These are phyloP conservation scores for Chlorella ohadii DNA, from an alignment of 139 green algal species.

Conservation along the genomic window DNA sequence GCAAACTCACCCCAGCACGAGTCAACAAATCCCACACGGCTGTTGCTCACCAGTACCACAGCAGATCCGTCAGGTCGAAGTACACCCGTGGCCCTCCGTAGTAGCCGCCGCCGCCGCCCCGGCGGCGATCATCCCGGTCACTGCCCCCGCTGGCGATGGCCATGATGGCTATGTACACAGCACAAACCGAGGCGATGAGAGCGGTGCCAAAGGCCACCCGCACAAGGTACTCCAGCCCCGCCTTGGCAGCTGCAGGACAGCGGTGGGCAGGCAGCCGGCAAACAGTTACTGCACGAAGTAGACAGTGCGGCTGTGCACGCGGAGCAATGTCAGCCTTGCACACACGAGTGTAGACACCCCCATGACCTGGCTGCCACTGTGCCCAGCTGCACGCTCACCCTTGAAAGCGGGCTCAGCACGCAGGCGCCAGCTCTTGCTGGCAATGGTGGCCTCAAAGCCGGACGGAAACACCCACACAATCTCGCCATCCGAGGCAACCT, in stretches of 20 bases:
- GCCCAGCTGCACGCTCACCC: background rate
- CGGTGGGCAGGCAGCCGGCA: background rate
- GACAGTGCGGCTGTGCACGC: too few species aligned
- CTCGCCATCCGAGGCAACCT: slow-evolving; percentile 86
- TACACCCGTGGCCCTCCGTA: slow-evolving; percentile 14
- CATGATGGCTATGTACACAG: slow-evolving; percentile 69
- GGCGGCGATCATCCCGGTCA: background rate
- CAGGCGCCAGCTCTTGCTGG: slow-evolving; percentile 67
- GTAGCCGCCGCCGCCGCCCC: background rate
- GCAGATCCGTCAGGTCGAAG: slow-evolving; percentile 43
- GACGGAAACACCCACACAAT: slow-evolving; percentile 86
- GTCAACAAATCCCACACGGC: too few species aligned
- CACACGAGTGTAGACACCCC: too few species aligned
- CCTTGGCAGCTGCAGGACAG: slow-evolving; percentile 1
- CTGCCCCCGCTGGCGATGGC: slow-evolving; percentile 38
- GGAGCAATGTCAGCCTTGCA: too few species aligned
- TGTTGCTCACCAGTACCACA: slow-evolving; percentile 29
- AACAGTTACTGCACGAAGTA: too few species aligned
- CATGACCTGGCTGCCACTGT: too few species aligned
- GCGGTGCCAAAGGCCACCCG: slow-evolving; percentile 89
- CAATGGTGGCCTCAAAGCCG: slow-evolving; percentile 71
- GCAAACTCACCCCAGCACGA: too few species aligned
- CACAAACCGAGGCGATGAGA: slow-evolving; percentile 74
- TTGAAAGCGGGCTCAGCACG: slow-evolving; percentile 66
- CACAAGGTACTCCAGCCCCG: slow-evolving; percentile 57